Evolutionary conservation across 495 filamentous ascomycete genomes (phyloP).

Genomic region (Penicillium chermesinum): DNA sequence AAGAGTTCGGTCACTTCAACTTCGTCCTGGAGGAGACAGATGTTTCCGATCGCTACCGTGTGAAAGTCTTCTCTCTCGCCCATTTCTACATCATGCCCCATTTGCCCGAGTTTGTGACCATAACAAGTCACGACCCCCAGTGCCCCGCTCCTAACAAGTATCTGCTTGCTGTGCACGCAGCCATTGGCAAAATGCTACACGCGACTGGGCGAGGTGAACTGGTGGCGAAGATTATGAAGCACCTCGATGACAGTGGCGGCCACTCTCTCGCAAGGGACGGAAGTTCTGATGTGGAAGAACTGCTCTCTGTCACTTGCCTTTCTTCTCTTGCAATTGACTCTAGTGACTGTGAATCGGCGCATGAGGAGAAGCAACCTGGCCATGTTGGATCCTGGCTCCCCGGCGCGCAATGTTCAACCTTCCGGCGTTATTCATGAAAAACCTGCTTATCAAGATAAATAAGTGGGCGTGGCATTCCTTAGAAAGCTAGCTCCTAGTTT

Average conservation of each 20-base stretch:
- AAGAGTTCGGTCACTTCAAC: neutral
- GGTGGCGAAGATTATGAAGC: neutral
- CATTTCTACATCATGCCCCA: neutral
- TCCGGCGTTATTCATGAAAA: too few species aligned
- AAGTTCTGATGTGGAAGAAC: conserved; percentile 1
- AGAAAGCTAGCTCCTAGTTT: too few species aligned
- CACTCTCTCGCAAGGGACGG: neutral
- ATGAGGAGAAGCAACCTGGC: too few species aligned
- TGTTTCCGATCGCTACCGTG: conserved; percentile 1
- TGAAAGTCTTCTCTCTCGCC: neutral
- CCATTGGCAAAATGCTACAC: conserved; percentile 9
- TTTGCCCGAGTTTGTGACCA: neutral
- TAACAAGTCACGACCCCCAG: conserved; percentile 4
- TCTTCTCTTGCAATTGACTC: too few species aligned
- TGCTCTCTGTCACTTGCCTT: conserved; percentile 10
- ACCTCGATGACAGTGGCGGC: conserved; percentile 1
- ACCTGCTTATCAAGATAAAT: too few species aligned
- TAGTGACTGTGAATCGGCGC: too few species aligned
- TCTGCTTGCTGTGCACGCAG: conserved; percentile 6
- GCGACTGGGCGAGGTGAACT: conserved; percentile 4
- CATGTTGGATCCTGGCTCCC: too few species aligned
- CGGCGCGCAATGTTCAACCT: too few species aligned
- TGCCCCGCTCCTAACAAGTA: neutral
- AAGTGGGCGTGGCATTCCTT: too few species aligned
- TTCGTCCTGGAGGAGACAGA: neutral